Percentiles rank a stretch among this genome's conserved stretches.
Conservation (phyloP, 768 basidiomycete species). For the Rhodotorula graminis region DNA sequence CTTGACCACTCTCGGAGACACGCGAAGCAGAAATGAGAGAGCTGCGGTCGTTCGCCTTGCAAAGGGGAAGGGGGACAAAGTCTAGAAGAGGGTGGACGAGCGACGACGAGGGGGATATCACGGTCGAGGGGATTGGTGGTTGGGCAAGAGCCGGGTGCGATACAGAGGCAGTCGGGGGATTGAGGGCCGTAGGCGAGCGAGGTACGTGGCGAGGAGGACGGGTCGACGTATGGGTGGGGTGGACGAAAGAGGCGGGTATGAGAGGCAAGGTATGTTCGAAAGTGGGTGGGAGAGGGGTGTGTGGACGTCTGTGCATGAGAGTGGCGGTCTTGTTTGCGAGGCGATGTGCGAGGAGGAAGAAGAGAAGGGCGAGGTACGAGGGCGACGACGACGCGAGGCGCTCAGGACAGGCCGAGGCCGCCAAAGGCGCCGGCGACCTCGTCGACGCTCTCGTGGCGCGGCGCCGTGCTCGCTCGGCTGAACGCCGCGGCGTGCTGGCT, state of each 20-base stretch:
- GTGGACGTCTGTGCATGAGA: not conserved
- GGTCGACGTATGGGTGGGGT: not conserved
- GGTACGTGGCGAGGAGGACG: not conserved
- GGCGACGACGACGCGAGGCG: not conserved
- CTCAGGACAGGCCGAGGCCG: slow-evolving; percentile 23
- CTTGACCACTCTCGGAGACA: too few relatives aligned
- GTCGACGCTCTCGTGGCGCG: slow-evolving; percentile 26
- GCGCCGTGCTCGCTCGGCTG: slow-evolving; percentile 15
- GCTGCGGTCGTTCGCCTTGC: not conserved
- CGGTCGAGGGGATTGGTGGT: not conserved
- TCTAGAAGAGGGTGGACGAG: not conserved
- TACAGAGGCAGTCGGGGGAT: too few relatives aligned
- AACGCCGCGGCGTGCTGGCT: slow-evolving; percentile 56
- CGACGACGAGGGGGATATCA: not conserved
- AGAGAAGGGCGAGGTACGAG: not conserved
- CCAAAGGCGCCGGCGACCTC: slow-evolving; percentile 36
- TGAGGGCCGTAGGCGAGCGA: not conserved
- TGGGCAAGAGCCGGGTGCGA: too few relatives aligned
- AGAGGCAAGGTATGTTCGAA: not conserved
- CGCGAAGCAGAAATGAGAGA: too few relatives aligned
- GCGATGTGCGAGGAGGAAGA: not conserved
- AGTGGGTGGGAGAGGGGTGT: not conserved
- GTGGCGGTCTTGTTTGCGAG: not conserved
- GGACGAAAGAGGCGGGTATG: not conserved
- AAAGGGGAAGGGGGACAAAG: not conserved